phyloP scores from a whole-genome alignment of 1,284 basidiomycete genomes.

The Rhodotorula sp. region DNA sequence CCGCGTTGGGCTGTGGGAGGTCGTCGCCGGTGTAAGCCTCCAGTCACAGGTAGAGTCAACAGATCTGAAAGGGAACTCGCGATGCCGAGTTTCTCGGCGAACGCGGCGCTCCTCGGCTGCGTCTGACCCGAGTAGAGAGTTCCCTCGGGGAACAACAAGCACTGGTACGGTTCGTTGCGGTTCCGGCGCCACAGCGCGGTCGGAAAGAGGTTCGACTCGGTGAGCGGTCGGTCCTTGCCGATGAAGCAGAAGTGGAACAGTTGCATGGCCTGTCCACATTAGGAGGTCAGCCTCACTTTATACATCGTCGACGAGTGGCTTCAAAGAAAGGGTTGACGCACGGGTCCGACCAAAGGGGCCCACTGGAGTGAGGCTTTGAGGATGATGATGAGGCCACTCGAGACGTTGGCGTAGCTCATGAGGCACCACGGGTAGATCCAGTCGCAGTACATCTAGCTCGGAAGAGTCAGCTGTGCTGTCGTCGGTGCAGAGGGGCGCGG shows the following conservation, averaged over 20 bases:
- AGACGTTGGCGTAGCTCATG: conserved; percentile 31
- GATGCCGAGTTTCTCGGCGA: conserved; percentile 74
- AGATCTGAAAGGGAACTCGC: conserved; percentile 55
- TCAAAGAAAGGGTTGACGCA: conserved; percentile 50
- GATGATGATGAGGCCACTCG: conserved; percentile 68
- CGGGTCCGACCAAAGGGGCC: conserved; percentile 84
- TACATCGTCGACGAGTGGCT: conserved; percentile 17
- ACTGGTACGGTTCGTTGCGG: conserved; percentile 60
- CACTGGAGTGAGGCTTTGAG: conserved; percentile 85
- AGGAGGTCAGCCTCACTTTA: background rate
- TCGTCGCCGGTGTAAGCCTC: background rate
- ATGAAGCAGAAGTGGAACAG: conserved; percentile 88
- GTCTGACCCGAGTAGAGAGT: conserved; percentile 82
- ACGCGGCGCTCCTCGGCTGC: conserved; percentile 75
- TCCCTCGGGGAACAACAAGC: conserved; percentile 89
- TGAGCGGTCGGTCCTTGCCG: conserved; percentile 54
- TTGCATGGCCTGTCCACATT: conserved; percentile 70
- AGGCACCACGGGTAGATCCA: conserved; percentile 72
- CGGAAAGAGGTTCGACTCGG: conserved; percentile 13
- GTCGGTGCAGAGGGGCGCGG: no score
- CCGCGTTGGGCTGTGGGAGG: conserved; percentile 65
- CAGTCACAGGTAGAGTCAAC: background rate
- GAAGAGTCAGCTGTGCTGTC: no score
- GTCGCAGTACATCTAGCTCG: conserved; percentile 74
- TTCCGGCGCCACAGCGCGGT: conserved; percentile 8